These are phyloP conservation scores for Floccularia luteovirens DNA, from an alignment of 768 basidiomycete genomes.

Conservation along the genomic window DNA sequence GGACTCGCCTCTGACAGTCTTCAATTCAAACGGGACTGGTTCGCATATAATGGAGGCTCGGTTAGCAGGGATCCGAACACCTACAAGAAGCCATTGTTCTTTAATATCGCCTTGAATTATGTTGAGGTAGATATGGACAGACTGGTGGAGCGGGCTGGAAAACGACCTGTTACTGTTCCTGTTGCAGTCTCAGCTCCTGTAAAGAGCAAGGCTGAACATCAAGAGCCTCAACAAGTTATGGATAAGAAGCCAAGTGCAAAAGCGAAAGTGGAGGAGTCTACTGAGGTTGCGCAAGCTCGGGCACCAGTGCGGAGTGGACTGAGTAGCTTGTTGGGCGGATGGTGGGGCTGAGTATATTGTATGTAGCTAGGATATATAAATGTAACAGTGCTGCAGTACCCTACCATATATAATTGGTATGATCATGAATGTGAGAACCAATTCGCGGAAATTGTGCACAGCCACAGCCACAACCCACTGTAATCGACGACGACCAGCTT, in stretches of 20 bases:
- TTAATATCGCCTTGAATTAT: constrained; percentile 92
- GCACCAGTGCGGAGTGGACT: constrained; percentile 45
- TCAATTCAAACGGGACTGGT: constrained; percentile 69
- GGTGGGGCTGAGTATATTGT: constrained; percentile 51
- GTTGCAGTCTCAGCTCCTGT: constrained; percentile 14
- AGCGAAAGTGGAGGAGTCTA: constrained; percentile 51
- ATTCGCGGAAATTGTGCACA: too few species aligned
- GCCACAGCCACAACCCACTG: too few species aligned
- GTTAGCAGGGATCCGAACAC: constrained; percentile 32
- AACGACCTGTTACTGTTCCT: constrained; percentile 23
- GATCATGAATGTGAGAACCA: too few species aligned
- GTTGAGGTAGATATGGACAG: constrained; percentile 80
- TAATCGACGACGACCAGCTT: too few species aligned
- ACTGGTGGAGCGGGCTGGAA: constrained; percentile 65
- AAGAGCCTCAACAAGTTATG: constrained; percentile 11
- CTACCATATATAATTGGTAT: too few species aligned
- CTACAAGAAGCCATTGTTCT: constrained; percentile 84
- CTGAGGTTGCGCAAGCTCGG: constrained; percentile 44
- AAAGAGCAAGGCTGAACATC: constrained; percentile 15
- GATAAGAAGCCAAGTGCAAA: constrained; percentile 45
- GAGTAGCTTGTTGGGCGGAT: constrained; percentile 66
- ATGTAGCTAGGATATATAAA: not conserved
- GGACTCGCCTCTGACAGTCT: constrained; percentile 37
- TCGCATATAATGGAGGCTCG: constrained; percentile 66
- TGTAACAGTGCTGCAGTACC: too few species aligned